Evolutionary conservation across 257 asterid genomes (phyloP).

Genomic region (Solanum chiquidenum): DNA sequence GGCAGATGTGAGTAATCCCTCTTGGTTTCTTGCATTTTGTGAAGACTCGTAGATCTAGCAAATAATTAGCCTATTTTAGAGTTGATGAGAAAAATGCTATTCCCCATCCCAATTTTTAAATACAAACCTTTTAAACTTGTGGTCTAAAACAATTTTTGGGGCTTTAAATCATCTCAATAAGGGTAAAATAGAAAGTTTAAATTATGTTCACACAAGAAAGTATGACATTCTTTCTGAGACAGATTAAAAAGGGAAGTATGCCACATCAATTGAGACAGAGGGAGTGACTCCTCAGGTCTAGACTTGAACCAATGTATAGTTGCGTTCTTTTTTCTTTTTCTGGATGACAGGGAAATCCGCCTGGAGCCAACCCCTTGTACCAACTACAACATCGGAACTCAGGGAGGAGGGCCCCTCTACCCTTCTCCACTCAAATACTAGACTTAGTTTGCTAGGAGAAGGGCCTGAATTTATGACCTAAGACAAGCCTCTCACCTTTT

Average conservation of each 20-base stretch:
- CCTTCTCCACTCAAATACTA: not conserved
- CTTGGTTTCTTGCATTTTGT: not conserved
- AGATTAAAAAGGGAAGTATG: not conserved
- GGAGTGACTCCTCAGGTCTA: not conserved
- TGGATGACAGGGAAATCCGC: not conserved
- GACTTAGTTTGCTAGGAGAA: not conserved
- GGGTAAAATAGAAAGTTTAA: not conserved
- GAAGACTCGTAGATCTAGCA: not conserved
- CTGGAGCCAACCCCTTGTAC: not conserved
- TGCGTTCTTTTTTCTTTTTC: not conserved
- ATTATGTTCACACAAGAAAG: not conserved
- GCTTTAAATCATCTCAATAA: not conserved
- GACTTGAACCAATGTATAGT: not conserved
- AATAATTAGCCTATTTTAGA: not conserved
- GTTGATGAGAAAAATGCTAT: not conserved
- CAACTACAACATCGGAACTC: not conserved
- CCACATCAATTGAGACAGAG: not conserved
- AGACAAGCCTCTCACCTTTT: not conserved
- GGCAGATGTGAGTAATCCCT: constrained; percentile 59
- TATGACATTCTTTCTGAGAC: not conserved
- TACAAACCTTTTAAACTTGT: not conserved
- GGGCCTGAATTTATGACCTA: not conserved
- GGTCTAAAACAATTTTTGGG: not conserved
- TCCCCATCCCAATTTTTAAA: not conserved
- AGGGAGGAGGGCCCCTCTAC: not conserved